Evolutionary conservation across 345 rosid species (phyloP).

Genomic region (Carallia brachiata): DNA sequence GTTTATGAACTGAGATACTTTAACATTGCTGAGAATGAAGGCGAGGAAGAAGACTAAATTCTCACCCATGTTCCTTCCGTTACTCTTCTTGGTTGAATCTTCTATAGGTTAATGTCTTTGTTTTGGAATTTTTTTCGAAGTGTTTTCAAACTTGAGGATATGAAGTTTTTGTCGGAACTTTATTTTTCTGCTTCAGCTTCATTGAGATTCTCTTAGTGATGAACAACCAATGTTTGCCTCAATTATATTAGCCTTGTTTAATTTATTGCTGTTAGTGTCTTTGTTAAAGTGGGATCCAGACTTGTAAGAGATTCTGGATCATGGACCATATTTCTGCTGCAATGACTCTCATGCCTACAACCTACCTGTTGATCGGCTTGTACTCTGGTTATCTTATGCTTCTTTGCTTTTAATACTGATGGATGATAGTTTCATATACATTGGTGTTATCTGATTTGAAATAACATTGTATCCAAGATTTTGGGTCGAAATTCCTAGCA

Average conservation of each 20-base stretch:
- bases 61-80: neutral
- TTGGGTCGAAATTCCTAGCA: no score
- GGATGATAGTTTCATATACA: neutral
- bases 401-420: neutral
- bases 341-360: no score
- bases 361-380: no score
- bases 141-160: neutral
- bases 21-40: constrained; percentile 87
- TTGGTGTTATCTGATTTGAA: neutral
- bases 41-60: constrained; percentile 64
- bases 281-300: no score
- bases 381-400: neutral
- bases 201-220: neutral
- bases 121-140: neutral
- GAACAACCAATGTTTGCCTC: constrained; percentile 1
- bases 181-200: neutral
- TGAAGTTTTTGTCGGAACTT: neutral
- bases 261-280: no score
- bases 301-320: no score
- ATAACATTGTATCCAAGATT: no score
- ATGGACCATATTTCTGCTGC: no score
- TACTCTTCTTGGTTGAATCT: neutral
- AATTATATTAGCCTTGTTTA: neutral
- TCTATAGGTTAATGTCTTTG: neutral
- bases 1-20: constrained; percentile 90